phyloP scores from a whole-genome alignment of 2,329 filamentous ascomycete genomes.

The Ophiocordyceps unilateralis region DNA sequence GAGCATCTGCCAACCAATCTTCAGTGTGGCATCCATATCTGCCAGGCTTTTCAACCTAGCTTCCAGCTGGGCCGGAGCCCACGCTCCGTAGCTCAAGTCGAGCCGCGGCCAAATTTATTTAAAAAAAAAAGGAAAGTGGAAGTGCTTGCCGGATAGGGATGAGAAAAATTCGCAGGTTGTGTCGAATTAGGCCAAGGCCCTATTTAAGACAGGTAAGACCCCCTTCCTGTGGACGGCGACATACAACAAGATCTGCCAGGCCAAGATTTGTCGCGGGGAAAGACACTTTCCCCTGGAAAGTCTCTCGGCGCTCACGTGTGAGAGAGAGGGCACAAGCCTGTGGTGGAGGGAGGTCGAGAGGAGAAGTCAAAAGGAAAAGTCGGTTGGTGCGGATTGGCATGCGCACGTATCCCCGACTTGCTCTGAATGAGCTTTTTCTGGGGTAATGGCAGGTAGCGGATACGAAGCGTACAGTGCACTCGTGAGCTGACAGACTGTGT shows the following conservation, averaged over 20 bases:
- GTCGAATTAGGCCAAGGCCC: not conserved
- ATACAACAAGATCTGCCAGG: not conserved
- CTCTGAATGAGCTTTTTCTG: not conserved
- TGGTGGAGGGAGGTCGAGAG: not conserved
- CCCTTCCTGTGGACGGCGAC: not conserved
- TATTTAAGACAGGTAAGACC: too few relatives aligned
- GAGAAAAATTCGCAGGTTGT: not conserved
- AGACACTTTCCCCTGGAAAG: not conserved
- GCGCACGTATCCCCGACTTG: not conserved
- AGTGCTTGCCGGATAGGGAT: not conserved
- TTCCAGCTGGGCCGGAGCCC: not conserved
- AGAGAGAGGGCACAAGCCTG: not conserved
- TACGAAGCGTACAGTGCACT: too few relatives aligned
- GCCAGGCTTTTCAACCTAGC: not conserved
- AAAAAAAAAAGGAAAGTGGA: not conserved
- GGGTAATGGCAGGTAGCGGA: not conserved
- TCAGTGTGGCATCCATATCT: too few relatives aligned
- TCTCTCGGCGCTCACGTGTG: not conserved
- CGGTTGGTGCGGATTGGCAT: too few relatives aligned
- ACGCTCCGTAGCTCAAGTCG: not conserved
- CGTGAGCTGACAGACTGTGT: not conserved
- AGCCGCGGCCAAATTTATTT: not conserved
- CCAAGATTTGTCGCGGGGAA: too few relatives aligned
- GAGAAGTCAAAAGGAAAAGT: not conserved
- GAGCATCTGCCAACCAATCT: too few relatives aligned